Evolutionary conservation across 2,329 filamentous ascomycete genomes (phyloP).

Genomic region (Stagonosporopsis cucurbitacearum): DNA sequence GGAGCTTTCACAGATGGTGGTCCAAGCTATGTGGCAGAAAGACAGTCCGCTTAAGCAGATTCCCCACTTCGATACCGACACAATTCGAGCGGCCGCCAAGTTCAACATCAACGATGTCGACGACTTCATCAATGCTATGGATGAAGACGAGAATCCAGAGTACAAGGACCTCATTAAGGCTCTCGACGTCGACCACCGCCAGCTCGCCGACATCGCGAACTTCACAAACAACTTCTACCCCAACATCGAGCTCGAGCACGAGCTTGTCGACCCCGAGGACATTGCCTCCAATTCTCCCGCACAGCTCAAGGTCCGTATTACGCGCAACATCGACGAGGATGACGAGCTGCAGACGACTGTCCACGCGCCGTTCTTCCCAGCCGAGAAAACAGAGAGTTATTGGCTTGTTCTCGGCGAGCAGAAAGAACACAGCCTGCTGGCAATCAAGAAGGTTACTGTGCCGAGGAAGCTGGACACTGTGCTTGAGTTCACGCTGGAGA

Average conservation of each 20-base stretch:
- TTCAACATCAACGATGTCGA: constrained; percentile 90
- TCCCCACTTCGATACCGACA: constrained; percentile 86
- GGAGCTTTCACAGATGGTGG: constrained; percentile 99
- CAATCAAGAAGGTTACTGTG: constrained; percentile 94
- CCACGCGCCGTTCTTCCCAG: constrained; percentile 93
- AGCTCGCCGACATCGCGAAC: constrained; percentile 85
- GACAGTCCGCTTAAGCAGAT: constrained; percentile 98
- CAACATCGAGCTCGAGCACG: constrained; percentile 88
- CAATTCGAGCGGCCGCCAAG: constrained; percentile 81
- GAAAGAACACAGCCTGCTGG: constrained; percentile 82
- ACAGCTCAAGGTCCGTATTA: constrained; percentile 82
- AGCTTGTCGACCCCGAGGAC: constrained; percentile 79
- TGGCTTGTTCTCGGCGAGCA: constrained; percentile 97
- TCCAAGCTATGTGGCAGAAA: constrained; percentile 98
- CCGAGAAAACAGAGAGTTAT: constrained; percentile 95
- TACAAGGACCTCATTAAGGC: constrained; percentile 79
- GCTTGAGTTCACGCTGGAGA: constrained; percentile 87
- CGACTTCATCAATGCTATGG: constrained; percentile 99
- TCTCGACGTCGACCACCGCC: constrained; percentile 78
- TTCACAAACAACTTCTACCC: constrained; percentile 98
- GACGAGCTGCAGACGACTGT: constrained; percentile 81
- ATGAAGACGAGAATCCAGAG: constrained; percentile 86
- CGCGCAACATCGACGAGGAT: constrained; percentile 78
- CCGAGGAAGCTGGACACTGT: constrained; percentile 76
- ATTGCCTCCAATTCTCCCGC: constrained; percentile 82